These are phyloP conservation scores for Acacia confusa DNA, from an alignment of 306 rosid species.

Conservation along the genomic window DNA sequence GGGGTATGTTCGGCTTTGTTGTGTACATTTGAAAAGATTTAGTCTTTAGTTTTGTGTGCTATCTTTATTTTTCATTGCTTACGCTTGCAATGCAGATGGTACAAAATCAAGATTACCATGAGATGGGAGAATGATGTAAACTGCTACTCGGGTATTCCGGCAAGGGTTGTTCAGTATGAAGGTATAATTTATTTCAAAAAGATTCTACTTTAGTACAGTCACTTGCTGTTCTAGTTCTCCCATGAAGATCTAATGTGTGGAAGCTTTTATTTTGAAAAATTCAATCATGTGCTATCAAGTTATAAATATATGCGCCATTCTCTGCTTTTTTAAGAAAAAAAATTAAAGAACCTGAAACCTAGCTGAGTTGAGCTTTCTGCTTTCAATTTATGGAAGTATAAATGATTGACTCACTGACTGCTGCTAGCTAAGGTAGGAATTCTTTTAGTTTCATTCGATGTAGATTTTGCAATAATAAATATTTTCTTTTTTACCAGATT, in stretches of 20 bases:
- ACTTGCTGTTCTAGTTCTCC: neutral
- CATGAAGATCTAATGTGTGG: neutral
- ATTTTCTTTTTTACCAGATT: neutral
- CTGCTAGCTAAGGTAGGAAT: neutral
- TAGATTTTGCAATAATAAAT: conserved; percentile 18
- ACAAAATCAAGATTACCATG: conserved; percentile 79
- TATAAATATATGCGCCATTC: neutral
- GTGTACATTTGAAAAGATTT: neutral
- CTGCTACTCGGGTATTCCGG: conserved; percentile 75
- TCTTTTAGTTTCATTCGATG: conserved; percentile 9
- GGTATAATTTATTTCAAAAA: conserved; percentile 45
- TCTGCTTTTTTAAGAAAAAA: neutral
- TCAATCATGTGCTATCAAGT: neutral
- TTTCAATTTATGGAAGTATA: neutral
- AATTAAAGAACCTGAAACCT: neutral
- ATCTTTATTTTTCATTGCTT: neutral
- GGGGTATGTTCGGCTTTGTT: conserved; percentile 51
- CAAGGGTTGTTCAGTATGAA: conserved; percentile 94
- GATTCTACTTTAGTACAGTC: neutral
- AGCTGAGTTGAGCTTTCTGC: neutral
- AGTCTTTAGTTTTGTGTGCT: neutral
- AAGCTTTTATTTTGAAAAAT: neutral
- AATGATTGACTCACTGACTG: neutral
- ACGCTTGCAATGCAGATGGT: conserved; percentile 60
- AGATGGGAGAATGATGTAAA: conserved; percentile 69